These are phyloP conservation scores for Pleurotus cornucopiae DNA, from an alignment of 768 basidiomycete species.

Conservation along the genomic window DNA sequence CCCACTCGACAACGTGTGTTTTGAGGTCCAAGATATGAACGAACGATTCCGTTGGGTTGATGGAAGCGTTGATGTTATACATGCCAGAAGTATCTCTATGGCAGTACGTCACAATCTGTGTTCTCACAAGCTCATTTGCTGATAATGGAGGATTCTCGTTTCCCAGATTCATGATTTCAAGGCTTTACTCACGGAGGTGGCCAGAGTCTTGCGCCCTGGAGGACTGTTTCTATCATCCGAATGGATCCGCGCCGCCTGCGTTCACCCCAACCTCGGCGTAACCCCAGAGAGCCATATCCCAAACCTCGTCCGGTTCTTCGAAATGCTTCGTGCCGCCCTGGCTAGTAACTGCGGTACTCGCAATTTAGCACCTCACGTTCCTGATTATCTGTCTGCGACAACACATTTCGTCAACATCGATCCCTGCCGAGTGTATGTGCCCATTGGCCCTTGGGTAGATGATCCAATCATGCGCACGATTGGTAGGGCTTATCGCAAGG, in stretches of 20 bases:
- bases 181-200: conserved; percentile 49
- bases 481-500: conserved; percentile 37
- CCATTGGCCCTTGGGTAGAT: conserved; percentile 52
- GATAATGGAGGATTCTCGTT: neutral
- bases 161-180: conserved; percentile 54
- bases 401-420: conserved; percentile 39
- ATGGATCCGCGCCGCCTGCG: conserved; percentile 41
- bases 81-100: conserved; percentile 57
- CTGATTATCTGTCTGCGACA: conserved; percentile 29
- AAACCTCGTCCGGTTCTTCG: conserved; percentile 30
- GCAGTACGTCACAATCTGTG: conserved; percentile 41
- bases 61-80: conserved; percentile 61
- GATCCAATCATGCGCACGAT: conserved; percentile 29
- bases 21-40: conserved; percentile 65
- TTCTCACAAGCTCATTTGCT: neutral
- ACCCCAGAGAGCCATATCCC: conserved; percentile 34
- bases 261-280: conserved; percentile 28
- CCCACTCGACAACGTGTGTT: conserved; percentile 56
- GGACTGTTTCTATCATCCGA: conserved; percentile 69
- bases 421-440: conserved; percentile 33
- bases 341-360: conserved; percentile 29
- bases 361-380: conserved; percentile 32
- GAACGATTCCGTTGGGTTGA: conserved; percentile 44
- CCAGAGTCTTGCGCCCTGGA: conserved; percentile 63
- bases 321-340: conserved; percentile 31